Evolutionary conservation across 78 protist species (phyloP).

Genomic region (Dictyostelium intermedium): DNA sequence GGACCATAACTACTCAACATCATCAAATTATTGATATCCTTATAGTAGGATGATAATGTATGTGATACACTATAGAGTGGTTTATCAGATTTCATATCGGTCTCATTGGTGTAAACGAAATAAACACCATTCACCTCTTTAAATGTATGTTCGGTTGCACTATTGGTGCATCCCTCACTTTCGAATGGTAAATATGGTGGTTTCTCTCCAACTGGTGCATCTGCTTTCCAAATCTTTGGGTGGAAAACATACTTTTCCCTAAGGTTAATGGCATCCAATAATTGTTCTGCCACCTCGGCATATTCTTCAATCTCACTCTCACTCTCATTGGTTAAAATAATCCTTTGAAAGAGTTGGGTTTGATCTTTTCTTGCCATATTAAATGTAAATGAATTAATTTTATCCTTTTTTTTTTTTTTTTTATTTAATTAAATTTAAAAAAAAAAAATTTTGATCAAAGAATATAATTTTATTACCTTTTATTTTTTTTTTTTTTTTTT

Average conservation of each 20-base stretch:
- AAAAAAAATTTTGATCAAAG: no score
- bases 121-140: slow-evolving; percentile 68
- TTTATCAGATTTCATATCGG: slow-evolving; percentile 17
- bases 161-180: background rate
- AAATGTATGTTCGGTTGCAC: slow-evolving; percentile 36
- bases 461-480: background rate
- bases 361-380: slow-evolving; percentile 66
- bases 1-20: slow-evolving; percentile 69
- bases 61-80: background rate
- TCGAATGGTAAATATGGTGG: slow-evolving; percentile 73
- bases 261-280: slow-evolving; percentile 46
- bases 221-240: slow-evolving; percentile 64
- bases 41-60: slow-evolving; percentile 46
- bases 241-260: slow-evolving; percentile 48
- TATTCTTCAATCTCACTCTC: slow-evolving; percentile 75
- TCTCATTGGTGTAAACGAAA: slow-evolving; percentile 38
- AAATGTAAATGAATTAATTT: slow-evolving; percentile 61
- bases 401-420: background rate
- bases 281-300: slow-evolving; percentile 66
- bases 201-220: slow-evolving; percentile 39
- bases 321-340: slow-evolving; percentile 73
- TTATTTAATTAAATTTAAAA: background rate
- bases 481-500: no score
- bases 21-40: slow-evolving; percentile 60
- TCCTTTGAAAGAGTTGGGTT: slow-evolving; percentile 43